Percentiles rank a stretch among this genome's conserved stretches.
Evolutionary conservation across 2,329 filamentous ascomycete species (phyloP).

Genomic region (Fusarium secorum): DNA sequence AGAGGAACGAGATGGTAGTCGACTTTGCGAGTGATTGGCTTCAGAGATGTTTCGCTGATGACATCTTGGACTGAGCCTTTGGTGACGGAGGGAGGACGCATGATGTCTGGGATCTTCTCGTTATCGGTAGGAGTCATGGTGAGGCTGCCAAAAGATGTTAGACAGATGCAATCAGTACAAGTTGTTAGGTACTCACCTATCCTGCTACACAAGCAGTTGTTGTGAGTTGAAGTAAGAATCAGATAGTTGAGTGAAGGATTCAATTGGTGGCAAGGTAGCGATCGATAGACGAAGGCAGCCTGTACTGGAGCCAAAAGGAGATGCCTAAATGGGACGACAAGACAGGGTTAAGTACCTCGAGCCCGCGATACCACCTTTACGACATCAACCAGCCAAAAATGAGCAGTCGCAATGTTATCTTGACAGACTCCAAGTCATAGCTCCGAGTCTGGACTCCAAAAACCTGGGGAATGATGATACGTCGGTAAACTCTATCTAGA

Average conservation of each 20-base stretch:
- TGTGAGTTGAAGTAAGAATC: not conserved
- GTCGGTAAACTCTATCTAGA: not conserved
- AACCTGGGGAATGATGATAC: slow-evolving; percentile 2
- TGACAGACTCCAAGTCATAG: not conserved
- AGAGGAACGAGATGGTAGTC: slow-evolving; percentile 14
- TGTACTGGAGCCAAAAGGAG: not conserved
- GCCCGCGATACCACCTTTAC: not conserved
- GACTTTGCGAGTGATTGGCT: slow-evolving; percentile 2
- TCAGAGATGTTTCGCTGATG: not conserved
- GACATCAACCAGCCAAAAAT: not conserved
- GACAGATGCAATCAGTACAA: not conserved
- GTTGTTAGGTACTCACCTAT: not conserved
- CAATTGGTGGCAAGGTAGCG: not conserved
- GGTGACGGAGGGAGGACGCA: not conserved
- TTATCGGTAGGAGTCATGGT: not conserved
- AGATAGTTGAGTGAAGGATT: fast-evolving
- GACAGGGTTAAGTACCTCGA: not conserved
- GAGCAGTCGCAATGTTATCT: not conserved
- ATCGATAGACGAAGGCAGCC: not conserved
- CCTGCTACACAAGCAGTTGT: fast-evolving
- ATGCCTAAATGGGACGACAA: not conserved
- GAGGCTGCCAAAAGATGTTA: not conserved
- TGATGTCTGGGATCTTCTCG: not conserved
- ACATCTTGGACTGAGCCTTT: slow-evolving; percentile 4
- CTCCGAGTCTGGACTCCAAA: not conserved